phyloP scores from a whole-genome alignment of 208 protist genomes.

The Leishmania lainsoni region DNA sequence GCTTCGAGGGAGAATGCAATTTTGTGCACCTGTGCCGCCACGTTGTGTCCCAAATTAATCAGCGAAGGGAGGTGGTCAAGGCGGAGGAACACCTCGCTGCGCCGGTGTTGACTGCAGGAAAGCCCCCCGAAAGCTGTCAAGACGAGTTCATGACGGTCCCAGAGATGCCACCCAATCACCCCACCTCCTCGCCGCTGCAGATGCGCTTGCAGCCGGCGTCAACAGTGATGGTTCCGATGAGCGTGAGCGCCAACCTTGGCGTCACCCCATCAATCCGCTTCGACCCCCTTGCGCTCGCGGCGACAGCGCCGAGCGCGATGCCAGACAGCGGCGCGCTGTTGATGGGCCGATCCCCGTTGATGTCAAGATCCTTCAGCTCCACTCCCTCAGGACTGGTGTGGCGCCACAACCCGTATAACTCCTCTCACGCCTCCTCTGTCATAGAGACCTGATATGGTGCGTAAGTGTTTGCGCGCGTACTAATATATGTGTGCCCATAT shows the following conservation, averaged over 20 bases:
- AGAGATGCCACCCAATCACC: not conserved
- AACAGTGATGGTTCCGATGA: slow-evolving; percentile 42
- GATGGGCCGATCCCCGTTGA: slow-evolving; percentile 52
- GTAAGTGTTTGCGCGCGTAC: not conserved
- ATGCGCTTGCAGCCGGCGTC: slow-evolving; percentile 16
- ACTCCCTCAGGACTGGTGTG: slow-evolving; percentile 68
- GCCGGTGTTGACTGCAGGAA: slow-evolving; percentile 4
- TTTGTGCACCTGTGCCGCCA: slow-evolving; percentile 86
- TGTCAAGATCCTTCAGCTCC: slow-evolving; percentile 65
- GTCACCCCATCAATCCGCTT: slow-evolving; percentile 46
- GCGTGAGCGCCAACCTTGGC: slow-evolving; percentile 34
- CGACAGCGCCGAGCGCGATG: slow-evolving; percentile 36
- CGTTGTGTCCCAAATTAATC: slow-evolving; percentile 18
- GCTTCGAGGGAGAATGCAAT: slow-evolving; percentile 81
- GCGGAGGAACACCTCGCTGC: slow-evolving; percentile 12
- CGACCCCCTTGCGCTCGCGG: slow-evolving; percentile 39
- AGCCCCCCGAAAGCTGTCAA: slow-evolving; percentile 1
- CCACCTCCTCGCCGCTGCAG: slow-evolving; percentile 12
- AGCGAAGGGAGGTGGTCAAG: slow-evolving; percentile 10
- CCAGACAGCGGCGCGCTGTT: slow-evolving; percentile 14
- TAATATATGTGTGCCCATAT: not conserved
- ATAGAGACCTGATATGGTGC: slow-evolving; percentile 58
- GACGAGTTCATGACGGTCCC: slow-evolving; percentile 23
- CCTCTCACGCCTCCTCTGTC: slow-evolving; percentile 55
- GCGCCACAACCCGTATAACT: slow-evolving; percentile 83